These are phyloP conservation scores for Clitoria ternatea DNA, from an alignment of 306 rosid species.

Conservation along the genomic window DNA sequence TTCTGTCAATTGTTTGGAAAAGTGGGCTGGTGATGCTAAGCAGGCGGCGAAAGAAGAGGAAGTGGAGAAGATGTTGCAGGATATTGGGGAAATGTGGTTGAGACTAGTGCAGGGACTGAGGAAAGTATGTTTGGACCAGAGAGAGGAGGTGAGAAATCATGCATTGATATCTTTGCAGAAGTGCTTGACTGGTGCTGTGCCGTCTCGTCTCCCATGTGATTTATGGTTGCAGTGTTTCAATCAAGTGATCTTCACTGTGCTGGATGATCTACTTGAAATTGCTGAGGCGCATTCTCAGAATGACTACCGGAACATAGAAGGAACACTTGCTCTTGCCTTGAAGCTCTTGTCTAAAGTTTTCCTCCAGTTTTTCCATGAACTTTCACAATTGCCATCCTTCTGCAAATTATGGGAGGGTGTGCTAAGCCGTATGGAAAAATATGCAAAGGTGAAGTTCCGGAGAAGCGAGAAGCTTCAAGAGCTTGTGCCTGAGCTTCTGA, in stretches of 20 bases:
- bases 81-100: slow-evolving; percentile 89
- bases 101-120: slow-evolving; percentile 73
- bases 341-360: slow-evolving; percentile 66
- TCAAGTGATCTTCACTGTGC: slow-evolving; percentile 66
- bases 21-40: slow-evolving; percentile 65
- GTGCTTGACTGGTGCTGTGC: slow-evolving; percentile 65
- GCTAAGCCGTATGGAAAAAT: slow-evolving; percentile 60
- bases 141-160: slow-evolving; percentile 80
- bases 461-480: slow-evolving; percentile 74
- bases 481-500: slow-evolving; percentile 73
- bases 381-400: slow-evolving; percentile 53
- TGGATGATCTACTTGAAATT: slow-evolving; percentile 73
- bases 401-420: slow-evolving; percentile 74
- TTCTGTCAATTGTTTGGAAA: slow-evolving; percentile 60
- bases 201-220: slow-evolving; percentile 37
- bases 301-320: slow-evolving; percentile 72
- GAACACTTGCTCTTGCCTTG: slow-evolving; percentile 67
- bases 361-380: slow-evolving; percentile 55
- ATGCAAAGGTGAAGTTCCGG: slow-evolving; percentile 56
- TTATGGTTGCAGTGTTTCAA: slow-evolving; percentile 79
- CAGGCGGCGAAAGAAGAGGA: slow-evolving; percentile 53
- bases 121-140: slow-evolving; percentile 84
- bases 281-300: slow-evolving; percentile 57
- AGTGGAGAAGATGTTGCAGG: slow-evolving; percentile 55
- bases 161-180: slow-evolving; percentile 61